Percentiles rank a stretch among this genome's conserved stretches.
These are phyloP conservation scores for Entomortierella beljakovae DNA, from an alignment of 192 early-diverging fungal genomes.

Conservation along the genomic window DNA sequence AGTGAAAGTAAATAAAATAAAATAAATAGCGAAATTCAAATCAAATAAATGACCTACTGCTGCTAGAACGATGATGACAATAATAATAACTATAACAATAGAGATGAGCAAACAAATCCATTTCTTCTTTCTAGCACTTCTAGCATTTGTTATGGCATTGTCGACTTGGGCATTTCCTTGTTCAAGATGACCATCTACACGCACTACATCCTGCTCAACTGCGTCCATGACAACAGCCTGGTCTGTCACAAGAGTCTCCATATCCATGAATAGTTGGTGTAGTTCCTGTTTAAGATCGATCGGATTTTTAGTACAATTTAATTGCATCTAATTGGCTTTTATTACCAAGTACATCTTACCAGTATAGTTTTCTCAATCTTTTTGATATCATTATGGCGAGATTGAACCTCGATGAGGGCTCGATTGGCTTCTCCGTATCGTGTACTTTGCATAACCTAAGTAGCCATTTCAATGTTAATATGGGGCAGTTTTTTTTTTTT, in stretches of 20 bases:
- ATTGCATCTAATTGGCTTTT: too few species aligned
- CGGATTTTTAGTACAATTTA: too few species aligned
- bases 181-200: slow-evolving; percentile 71
- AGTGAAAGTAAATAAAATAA: too few species aligned
- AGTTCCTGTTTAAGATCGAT: too few species aligned
- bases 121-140: slow-evolving; percentile 64
- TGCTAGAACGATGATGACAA: slow-evolving; percentile 54
- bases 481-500: not conserved
- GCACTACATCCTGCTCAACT: slow-evolving; percentile 74
- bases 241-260: slow-evolving; percentile 83
- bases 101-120: slow-evolving; percentile 67
- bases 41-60: not conserved
- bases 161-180: slow-evolving; percentile 68
- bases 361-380: slow-evolving; percentile 90
- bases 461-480: slow-evolving; percentile 4
- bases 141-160: slow-evolving; percentile 60
- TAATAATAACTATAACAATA: slow-evolving; percentile 53
- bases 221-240: slow-evolving; percentile 80
- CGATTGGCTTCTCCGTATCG: slow-evolving; percentile 78
- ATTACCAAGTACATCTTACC: slow-evolving; percentile 57
- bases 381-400: slow-evolving; percentile 86
- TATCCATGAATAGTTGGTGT: slow-evolving; percentile 90
- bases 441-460: slow-evolving; percentile 74
- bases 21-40: not conserved
- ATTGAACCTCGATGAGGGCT: slow-evolving; percentile 86